phyloP scores from a whole-genome alignment of 2,329 filamentous ascomycete species.

The Ophiostoma australiae region DNA sequence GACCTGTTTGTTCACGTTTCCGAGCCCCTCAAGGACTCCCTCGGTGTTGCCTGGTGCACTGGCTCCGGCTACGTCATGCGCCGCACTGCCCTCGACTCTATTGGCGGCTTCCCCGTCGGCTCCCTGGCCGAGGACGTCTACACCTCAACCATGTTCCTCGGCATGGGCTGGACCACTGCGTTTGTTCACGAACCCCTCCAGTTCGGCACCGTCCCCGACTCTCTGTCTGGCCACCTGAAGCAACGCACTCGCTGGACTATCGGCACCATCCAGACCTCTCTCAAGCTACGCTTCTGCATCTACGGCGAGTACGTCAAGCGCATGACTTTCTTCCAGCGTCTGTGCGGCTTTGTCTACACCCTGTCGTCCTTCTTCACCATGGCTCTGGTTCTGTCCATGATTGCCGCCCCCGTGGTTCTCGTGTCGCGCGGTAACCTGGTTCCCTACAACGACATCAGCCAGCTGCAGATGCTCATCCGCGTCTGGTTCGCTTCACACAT shows the following conservation, averaged over 20 bases:
- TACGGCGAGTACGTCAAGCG: conserved; percentile 48
- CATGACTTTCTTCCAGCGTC: conserved; percentile 54
- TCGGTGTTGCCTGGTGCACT: conserved; percentile 56
- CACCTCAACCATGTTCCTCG: conserved; percentile 55
- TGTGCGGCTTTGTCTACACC: conserved; percentile 55
- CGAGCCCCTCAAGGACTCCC: conserved; percentile 46
- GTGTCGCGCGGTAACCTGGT: conserved; percentile 53
- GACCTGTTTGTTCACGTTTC: conserved; percentile 55
- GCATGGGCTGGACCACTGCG: conserved; percentile 57
- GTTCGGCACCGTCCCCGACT: conserved; percentile 55
- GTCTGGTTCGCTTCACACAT: conserved; percentile 49
- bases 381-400: conserved; percentile 49
- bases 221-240: conserved; percentile 51
- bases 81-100: conserved; percentile 53
- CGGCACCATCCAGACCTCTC: conserved; percentile 53
- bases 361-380: conserved; percentile 40
- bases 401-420: conserved; percentile 56
- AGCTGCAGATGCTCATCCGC: conserved; percentile 55
- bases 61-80: conserved; percentile 59
- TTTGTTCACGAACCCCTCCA: conserved; percentile 57
- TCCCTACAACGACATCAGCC: conserved; percentile 48
- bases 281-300: conserved; percentile 57
- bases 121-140: conserved; percentile 58
- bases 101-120: conserved; percentile 57
- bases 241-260: conserved; percentile 55